Conservation (phyloP, 257 asterid genomes). For the Dorcoceras hygrometricum region DNA sequence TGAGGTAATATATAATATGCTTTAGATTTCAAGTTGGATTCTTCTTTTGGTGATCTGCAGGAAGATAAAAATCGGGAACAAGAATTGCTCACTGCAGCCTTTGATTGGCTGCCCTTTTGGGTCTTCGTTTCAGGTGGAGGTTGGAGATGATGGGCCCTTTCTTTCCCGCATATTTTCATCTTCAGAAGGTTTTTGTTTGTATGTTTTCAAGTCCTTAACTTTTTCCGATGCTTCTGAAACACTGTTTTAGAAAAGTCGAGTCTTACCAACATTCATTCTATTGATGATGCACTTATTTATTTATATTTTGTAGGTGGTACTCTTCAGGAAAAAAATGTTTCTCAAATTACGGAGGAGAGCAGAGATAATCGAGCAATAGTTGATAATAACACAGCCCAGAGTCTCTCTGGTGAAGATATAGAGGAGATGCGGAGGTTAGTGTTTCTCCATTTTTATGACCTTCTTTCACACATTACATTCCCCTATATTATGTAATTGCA, state of each 20-base stretch:
- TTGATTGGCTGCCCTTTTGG: slow-evolving; percentile 87
- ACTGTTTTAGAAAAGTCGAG: background rate
- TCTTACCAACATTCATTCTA: background rate
- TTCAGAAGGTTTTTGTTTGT: slow-evolving; percentile 47
- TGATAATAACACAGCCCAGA: slow-evolving; percentile 91
- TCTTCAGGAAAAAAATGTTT: slow-evolving; percentile 40
- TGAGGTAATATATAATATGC: background rate
- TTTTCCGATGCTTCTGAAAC: background rate
- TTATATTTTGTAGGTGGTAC: slow-evolving; percentile 44
- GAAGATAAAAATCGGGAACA: slow-evolving; percentile 79
- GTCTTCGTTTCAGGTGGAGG: slow-evolving; percentile 65
- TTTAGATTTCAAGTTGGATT: background rate
- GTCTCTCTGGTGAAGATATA: slow-evolving; percentile 78
- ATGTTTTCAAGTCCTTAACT: background rate
- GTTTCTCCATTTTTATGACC: background rate
- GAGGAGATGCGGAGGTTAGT: slow-evolving; percentile 71
- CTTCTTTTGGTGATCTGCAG: slow-evolving; percentile 33
- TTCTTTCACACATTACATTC: background rate
- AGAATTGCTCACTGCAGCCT: slow-evolving; percentile 71
- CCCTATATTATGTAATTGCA: slow-evolving; percentile 9
- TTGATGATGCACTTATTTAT: slow-evolving; percentile 23
- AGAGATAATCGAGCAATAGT: slow-evolving; percentile 81
- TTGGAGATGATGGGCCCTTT: slow-evolving; percentile 64
- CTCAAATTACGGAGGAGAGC: slow-evolving; percentile 38
- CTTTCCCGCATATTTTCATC: slow-evolving; percentile 54